Conservation (phyloP, 805 yeast genomes). For the Candida caryicola region DNA sequence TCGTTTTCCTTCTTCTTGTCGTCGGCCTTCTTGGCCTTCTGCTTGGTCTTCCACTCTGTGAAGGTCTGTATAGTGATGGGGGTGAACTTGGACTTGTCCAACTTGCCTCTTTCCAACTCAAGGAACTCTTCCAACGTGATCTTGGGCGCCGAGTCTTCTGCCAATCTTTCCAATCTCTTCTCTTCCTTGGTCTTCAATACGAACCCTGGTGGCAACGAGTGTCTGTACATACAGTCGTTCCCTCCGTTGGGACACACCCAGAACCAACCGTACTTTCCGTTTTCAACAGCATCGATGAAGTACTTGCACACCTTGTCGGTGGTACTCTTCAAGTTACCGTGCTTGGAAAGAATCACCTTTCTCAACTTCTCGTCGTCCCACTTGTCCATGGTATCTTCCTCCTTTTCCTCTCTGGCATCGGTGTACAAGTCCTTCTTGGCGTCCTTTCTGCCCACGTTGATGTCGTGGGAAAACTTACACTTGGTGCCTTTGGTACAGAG, state of each 20-base stretch:
- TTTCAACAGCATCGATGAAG: constrained; percentile 96
- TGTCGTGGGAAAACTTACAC: constrained; percentile 93
- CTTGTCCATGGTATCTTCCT: constrained; percentile 84
- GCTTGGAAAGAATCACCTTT: constrained; percentile 82
- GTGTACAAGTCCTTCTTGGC: constrained; percentile 90
- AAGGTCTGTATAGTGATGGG: constrained; percentile 85
- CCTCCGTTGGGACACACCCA: constrained; percentile 98
- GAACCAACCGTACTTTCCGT: constrained; percentile 98
- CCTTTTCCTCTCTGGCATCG: constrained; percentile 74
- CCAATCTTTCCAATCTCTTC: constrained; percentile 81
- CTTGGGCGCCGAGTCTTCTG: constrained; percentile 79
- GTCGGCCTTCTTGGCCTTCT: constrained; percentile 51
- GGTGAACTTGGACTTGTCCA: constrained; percentile 72
- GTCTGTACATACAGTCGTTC: constrained; percentile 87
- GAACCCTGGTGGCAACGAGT: constrained; percentile 95
- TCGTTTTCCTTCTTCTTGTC: constrained; percentile 32
- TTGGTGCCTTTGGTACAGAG: constrained; percentile 83
- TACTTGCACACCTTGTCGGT: constrained; percentile 92
- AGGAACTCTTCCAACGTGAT: constrained; percentile 94
- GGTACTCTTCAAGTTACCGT: constrained; percentile 90
- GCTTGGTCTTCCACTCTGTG: constrained; percentile 76
- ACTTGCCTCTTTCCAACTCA: constrained; percentile 84
- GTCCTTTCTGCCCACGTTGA: constrained; percentile 79
- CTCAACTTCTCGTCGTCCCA: constrained; percentile 98
- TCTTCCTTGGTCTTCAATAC: constrained; percentile 96